Conservation (phyloP, 2,329 filamentous ascomycete genomes). For the Colletotrichum sublineola region DNA sequence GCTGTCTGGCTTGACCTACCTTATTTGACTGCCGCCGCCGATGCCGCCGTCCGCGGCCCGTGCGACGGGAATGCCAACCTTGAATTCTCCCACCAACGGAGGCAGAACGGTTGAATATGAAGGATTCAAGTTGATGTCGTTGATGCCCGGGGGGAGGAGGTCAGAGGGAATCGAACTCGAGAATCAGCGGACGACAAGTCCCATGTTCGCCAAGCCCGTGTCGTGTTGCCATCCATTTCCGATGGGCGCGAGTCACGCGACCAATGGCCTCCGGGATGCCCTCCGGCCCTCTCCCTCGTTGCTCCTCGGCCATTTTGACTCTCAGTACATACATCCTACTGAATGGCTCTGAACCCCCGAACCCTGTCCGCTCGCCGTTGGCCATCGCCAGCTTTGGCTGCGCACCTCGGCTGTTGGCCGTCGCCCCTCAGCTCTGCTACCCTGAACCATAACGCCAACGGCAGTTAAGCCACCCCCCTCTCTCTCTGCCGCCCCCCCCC, state of each 20-base stretch:
- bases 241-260: conserved; percentile 20
- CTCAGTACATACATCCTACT: neutral
- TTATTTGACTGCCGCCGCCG: conserved; percentile 26
- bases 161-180: neutral
- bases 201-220: conserved; percentile 20
- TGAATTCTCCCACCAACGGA: neutral
- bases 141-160: neutral
- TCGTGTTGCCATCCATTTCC: neutral
- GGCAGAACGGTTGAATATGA: neutral
- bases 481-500: neutral
- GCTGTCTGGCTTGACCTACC: neutral
- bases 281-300: neutral
- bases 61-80: conserved; percentile 3
- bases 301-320: neutral
- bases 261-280: neutral
- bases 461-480: neutral
- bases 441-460: neutral
- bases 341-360: neutral
- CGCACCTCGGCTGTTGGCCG: neutral
- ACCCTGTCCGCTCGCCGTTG: neutral
- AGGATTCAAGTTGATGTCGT: neutral
- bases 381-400: neutral
- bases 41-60: conserved; percentile 5
- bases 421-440: neutral
- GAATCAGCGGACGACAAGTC: neutral